Percentiles rank a stretch among this genome's conserved stretches.
Conservation (phyloP, 2,329 filamentous ascomycete species). For the Paraphaeosphaeria sporulosa region DNA sequence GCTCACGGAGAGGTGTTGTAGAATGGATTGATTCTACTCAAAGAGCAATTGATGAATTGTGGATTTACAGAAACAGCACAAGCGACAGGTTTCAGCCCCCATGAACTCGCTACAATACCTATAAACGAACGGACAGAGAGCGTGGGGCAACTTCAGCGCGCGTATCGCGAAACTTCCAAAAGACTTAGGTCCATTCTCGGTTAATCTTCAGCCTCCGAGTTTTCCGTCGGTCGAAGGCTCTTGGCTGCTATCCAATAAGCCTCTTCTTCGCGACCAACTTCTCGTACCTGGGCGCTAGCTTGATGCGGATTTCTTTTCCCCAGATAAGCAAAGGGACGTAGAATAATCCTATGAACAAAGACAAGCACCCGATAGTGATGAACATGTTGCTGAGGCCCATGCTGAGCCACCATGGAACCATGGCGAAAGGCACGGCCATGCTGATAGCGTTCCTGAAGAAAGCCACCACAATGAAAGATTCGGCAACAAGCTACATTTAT, state of each 20-base stretch:
- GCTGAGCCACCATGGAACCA: background rate
- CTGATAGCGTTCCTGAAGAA: background rate
- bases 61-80: too few relatives aligned
- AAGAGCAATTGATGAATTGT: too few relatives aligned
- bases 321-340: background rate
- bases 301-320: background rate
- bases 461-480: background rate
- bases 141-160: too few relatives aligned
- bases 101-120: too few relatives aligned
- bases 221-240: background rate
- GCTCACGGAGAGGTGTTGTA: too few relatives aligned
- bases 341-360: background rate
- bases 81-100: too few relatives aligned
- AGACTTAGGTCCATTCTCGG: too few relatives aligned
- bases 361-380: background rate
- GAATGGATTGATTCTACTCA: too few relatives aligned
- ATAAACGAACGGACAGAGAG: too few relatives aligned
- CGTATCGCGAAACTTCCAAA: too few relatives aligned
- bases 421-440: background rate
- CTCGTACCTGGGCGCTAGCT: background rate
- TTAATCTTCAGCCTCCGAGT: too few relatives aligned
- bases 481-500: background rate
- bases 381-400: slow-evolving; percentile 1
- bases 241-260: background rate
- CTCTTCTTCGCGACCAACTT: background rate